Base-by-base conservation (phyloP, 1,284 basidiomycete species). In the Cystobasidium slooffiae region DNA sequence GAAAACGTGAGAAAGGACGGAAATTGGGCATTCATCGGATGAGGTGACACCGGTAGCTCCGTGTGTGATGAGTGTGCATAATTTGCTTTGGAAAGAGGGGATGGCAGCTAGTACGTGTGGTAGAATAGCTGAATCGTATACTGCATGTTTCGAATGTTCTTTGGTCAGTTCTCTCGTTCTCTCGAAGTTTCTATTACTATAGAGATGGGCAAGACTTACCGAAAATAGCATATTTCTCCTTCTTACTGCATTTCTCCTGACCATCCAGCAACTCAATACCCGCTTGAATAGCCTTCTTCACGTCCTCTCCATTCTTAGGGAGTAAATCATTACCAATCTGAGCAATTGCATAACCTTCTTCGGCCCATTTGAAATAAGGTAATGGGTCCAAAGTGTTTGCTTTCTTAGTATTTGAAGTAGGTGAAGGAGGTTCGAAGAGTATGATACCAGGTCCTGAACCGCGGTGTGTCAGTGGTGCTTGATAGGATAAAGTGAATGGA, bases 281-380 rank as follows among this genome's bases (percentile, higher is more conserved):
- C 18, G 12, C 16, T n/a, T 16, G 39, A n/a, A 74, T 44, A 37
- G 52, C 59, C 4, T 61, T 41, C 22, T 56, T 47, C 16, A 73
- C 7, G 14, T 20, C 44, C 14, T 66, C 49, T 43, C 43, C 62
- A 14, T 56, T 16, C 20, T 72, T 66, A 12, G 18, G n/a, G 20
- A n/a, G 18, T 49, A 47, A 41, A 67, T 53, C 63, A 52, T 58
- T 67, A 24, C 53, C 62, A 52, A 74, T 55, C 20, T 55, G 43
- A 20, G 65, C 59, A 47, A 72, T 55, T 43, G 68, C 63, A 59
- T 72, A 75, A 31, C 74, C 74, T 62, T 75, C 74, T 52, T 75
- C 74, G n/a, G 68, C 74, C 74, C 74, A 75, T 56, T 75, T 75
- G 39, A 52, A 37, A n/a, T 47, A 53, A n/a, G 74, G 74, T 8